These are phyloP conservation scores for Heterobasidion occidentale DNA, from an alignment of 1,284 basidiomycete species.

Conservation along the genomic window DNA sequence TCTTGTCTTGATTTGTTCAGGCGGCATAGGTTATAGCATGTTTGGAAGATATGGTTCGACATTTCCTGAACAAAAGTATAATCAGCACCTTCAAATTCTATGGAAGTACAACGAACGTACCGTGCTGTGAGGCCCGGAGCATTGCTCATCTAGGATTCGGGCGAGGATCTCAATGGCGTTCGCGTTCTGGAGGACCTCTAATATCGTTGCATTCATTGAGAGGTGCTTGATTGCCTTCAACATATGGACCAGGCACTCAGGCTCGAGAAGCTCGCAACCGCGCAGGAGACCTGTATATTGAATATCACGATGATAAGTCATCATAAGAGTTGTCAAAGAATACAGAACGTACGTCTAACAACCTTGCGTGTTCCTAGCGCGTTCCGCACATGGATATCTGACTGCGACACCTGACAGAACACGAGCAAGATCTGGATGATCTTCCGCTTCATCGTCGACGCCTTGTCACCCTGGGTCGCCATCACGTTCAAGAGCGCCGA, in stretches of 20 bases:
- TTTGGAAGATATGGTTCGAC: constrained; percentile 90
- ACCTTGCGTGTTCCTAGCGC: constrained; percentile 88
- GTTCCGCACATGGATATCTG: constrained; percentile 86
- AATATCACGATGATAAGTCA: neutral
- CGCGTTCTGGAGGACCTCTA: constrained; percentile 93
- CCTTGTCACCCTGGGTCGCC: constrained; percentile 59
- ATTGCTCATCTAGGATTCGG: constrained; percentile 76
- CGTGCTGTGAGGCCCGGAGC: constrained; percentile 72
- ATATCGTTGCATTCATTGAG: constrained; percentile 84
- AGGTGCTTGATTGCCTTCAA: constrained; percentile 95
- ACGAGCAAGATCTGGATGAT: constrained; percentile 88
- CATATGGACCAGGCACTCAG: constrained; percentile 80
- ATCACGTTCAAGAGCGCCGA: constrained; percentile 86
- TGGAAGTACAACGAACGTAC: constrained; percentile 35
- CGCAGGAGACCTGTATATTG: constrained; percentile 61
- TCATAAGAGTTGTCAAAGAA: neutral
- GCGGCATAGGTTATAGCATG: constrained; percentile 91
- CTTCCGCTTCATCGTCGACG: constrained; percentile 75
- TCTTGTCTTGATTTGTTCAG: constrained; percentile 92
- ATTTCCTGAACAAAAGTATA: constrained; percentile 60
- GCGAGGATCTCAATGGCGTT: constrained; percentile 91
- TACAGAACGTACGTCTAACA: constrained; percentile 64
- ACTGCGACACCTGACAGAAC: constrained; percentile 93
- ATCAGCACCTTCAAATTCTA: neutral
- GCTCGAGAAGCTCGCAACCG: constrained; percentile 77